These are phyloP conservation scores for Aspergillus pseudoviridinutans DNA, from an alignment of 2,329 filamentous ascomycete genomes.

Conservation along the genomic window DNA sequence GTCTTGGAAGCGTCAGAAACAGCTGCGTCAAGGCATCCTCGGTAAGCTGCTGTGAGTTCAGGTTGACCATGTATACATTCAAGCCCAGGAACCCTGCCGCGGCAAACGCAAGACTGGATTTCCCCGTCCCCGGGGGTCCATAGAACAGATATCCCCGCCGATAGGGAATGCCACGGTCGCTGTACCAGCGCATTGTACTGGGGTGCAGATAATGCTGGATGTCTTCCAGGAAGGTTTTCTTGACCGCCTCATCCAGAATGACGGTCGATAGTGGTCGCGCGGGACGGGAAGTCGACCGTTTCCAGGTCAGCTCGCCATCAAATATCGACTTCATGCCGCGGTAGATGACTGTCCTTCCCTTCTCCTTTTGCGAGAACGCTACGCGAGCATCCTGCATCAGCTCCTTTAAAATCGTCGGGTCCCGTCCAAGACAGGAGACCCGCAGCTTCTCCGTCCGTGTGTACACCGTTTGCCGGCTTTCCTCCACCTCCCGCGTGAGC, in stretches of 20 bases:
- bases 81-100: slow-evolving; percentile 61
- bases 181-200: slow-evolving; percentile 16
- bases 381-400: slow-evolving; percentile 4
- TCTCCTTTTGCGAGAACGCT: slow-evolving; percentile 6
- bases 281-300: neutral
- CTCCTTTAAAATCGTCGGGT: slow-evolving; percentile 1
- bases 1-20: slow-evolving; percentile 58
- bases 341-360: slow-evolving; percentile 5
- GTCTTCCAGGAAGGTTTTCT: neutral
- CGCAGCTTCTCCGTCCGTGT: slow-evolving; percentile 2
- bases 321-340: neutral
- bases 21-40: slow-evolving; percentile 57
- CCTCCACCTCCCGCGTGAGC: slow-evolving; percentile 1
- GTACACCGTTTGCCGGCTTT: neutral
- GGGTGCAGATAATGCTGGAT: slow-evolving; percentile 6
- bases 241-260: neutral
- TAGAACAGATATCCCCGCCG: slow-evolving; percentile 60
- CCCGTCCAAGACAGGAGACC: slow-evolving; percentile 3
- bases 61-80: slow-evolving; percentile 61
- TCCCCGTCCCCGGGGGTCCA: slow-evolving; percentile 10
- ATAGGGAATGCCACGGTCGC: slow-evolving; percentile 59
- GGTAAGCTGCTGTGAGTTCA: slow-evolving; percentile 53
- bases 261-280: slow-evolving; percentile 2
- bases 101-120: slow-evolving; percentile 9
- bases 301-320: slow-evolving; percentile 1